A percentile compares a stretch with the other conserved stretches of the same genome.
Evolutionary conservation across 306 rosid species (phyloP).

Genomic region (Prunus fruticosa): DNA sequence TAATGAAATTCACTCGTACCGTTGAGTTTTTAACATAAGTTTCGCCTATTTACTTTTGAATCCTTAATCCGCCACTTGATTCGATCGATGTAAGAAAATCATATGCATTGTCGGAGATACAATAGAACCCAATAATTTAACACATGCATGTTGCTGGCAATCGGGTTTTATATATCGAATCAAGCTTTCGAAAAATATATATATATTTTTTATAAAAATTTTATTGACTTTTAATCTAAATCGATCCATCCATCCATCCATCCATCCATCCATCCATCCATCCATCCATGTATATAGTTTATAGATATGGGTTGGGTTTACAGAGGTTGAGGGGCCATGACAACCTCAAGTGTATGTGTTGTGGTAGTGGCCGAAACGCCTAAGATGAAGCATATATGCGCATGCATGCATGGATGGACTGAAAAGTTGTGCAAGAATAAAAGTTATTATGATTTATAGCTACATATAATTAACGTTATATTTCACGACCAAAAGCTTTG

Average conservation of each 20-base stretch:
- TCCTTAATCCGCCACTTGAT: too few species aligned
- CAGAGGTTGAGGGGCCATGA: too few species aligned
- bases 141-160: not conserved
- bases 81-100: slow-evolving; percentile 9
- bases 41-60: too few species aligned
- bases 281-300: not conserved
- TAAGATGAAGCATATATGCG: too few species aligned
- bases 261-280: too few species aligned
- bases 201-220: not conserved
- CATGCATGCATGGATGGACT: too few species aligned
- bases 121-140: not conserved
- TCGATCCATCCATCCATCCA: not conserved
- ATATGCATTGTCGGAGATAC: slow-evolving; percentile 33
- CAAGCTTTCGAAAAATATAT: not conserved
- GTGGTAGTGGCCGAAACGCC: too few species aligned
- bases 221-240: not conserved
- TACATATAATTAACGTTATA: not conserved
- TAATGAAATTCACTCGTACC: too few species aligned
- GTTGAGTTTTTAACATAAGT: too few species aligned
- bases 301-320: too few species aligned
- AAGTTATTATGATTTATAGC: not conserved
- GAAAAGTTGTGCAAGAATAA: too few species aligned
- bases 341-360: too few species aligned
- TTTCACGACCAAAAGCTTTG: not conserved
- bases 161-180: not conserved